Evolutionary conservation across 2,329 filamentous ascomycete species (phyloP).

Genomic region (Aschersonia sp.): DNA sequence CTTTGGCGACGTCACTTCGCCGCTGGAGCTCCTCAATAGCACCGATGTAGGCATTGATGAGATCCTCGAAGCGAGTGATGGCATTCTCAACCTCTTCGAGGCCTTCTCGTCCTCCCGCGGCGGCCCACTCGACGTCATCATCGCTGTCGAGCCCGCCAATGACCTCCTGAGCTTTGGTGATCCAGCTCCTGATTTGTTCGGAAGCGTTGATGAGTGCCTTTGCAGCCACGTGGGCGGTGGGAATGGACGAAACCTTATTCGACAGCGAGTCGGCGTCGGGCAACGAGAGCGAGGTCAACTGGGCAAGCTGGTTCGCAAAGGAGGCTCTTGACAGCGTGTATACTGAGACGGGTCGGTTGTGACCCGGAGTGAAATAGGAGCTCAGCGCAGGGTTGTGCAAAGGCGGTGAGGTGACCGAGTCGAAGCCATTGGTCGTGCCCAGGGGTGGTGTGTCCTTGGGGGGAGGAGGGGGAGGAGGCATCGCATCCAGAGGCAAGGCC

Average conservation of each 20-base stretch:
- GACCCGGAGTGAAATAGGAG: slow-evolving; percentile 52
- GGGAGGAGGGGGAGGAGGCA: slow-evolving; percentile 21
- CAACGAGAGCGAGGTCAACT: slow-evolving; percentile 78
- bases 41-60: slow-evolving; percentile 83
- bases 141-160: slow-evolving; percentile 82
- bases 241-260: slow-evolving; percentile 69
- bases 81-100: slow-evolving; percentile 59
- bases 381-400: slow-evolving; percentile 36
- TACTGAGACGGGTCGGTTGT: slow-evolving; percentile 67
- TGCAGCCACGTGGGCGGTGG: slow-evolving; percentile 71
- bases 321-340: slow-evolving; percentile 87
- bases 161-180: slow-evolving; percentile 79
- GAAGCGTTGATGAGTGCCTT: slow-evolving; percentile 74
- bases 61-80: slow-evolving; percentile 69
- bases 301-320: slow-evolving; percentile 83
- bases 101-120: slow-evolving; percentile 69
- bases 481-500: slow-evolving; percentile 18
- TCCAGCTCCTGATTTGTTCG: slow-evolving; percentile 89
- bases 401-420: slow-evolving; percentile 16
- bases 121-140: slow-evolving; percentile 96
- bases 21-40: slow-evolving; percentile 87
- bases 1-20: slow-evolving; percentile 57
- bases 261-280: slow-evolving; percentile 76
- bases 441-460: slow-evolving; percentile 25
- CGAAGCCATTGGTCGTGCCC: slow-evolving; percentile 8